Percentiles rank a stretch among this genome's conserved stretches.
Conservation (phyloP, 768 basidiomycete genomes). For the Hydnomerulius pinastri region DNA sequence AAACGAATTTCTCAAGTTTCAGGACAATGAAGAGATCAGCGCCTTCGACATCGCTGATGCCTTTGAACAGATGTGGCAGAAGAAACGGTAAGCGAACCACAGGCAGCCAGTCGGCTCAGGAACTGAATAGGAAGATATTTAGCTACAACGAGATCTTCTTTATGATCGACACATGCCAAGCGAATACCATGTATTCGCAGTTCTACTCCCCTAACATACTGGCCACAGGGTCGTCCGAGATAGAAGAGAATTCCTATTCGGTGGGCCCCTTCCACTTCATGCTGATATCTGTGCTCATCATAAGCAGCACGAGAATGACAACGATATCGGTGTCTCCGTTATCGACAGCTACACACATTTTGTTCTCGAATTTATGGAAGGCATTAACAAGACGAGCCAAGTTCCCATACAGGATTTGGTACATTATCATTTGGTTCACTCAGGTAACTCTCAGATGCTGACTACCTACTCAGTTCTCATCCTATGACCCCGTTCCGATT, state of each 20-base stretch:
- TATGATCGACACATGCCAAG: constrained; percentile 99
- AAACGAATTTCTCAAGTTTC: constrained; percentile 98
- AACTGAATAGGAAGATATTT: constrained; percentile 34
- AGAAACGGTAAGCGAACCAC: constrained; percentile 65
- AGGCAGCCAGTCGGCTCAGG: background rate
- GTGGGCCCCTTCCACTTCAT: constrained; percentile 44
- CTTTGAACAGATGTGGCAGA: constrained; percentile 98
- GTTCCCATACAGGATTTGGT: constrained; percentile 83
- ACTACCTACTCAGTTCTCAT: constrained; percentile 63
- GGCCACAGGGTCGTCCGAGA: constrained; percentile 82
- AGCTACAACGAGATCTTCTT: constrained; percentile 93
- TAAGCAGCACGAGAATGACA: constrained; percentile 84
- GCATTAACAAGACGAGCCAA: constrained; percentile 87
- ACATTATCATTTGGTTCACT: constrained; percentile 27
- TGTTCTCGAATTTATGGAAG: constrained; percentile 87
- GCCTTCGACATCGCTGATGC: constrained; percentile 98
- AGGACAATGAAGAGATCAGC: constrained; percentile 97
- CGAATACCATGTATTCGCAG: constrained; percentile 92
- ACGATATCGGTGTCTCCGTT: constrained; percentile 92
- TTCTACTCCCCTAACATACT: constrained; percentile 93
- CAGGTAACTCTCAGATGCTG: constrained; percentile 2
- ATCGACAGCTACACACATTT: constrained; percentile 96
- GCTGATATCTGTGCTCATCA: constrained; percentile 1
- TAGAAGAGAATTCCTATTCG: constrained; percentile 92
- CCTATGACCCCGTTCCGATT: constrained; percentile 73